These are phyloP conservation scores for Chalara sp. DNA, from an alignment of 2,329 filamentous ascomycete species.

Conservation along the genomic window DNA sequence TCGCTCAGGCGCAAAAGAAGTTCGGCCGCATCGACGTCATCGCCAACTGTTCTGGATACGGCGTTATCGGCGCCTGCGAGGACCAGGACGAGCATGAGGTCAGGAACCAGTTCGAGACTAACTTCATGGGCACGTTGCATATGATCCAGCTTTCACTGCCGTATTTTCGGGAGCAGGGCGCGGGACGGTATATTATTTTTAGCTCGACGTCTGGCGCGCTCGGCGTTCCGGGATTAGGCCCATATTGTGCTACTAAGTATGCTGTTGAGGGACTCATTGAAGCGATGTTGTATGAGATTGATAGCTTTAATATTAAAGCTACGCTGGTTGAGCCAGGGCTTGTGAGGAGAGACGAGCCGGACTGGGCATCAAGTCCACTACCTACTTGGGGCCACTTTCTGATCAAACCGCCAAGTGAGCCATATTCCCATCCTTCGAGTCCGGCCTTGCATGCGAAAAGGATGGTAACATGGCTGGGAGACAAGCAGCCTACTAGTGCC, in stretches of 20 bases:
- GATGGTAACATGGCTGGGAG: constrained; percentile 91
- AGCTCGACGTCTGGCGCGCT: constrained; percentile 86
- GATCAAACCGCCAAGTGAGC: constrained; percentile 76
- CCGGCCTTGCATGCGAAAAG: constrained; percentile 84
- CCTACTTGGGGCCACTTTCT: constrained; percentile 89
- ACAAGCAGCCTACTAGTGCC: constrained; percentile 85
- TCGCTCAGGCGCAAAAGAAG: constrained; percentile 61
- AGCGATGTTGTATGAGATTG: constrained; percentile 93
- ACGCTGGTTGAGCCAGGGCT: constrained; percentile 90
- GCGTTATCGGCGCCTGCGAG: constrained; percentile 91
- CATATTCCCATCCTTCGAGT: constrained; percentile 70
- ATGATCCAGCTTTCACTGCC: constrained; percentile 86
- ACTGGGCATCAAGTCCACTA: constrained; percentile 44
- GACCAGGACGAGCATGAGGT: constrained; percentile 95
- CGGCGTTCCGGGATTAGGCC: constrained; percentile 87
- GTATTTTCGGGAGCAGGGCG: constrained; percentile 71
- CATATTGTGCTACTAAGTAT: constrained; percentile 96
- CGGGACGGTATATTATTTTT: constrained; percentile 87
- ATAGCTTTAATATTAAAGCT: constrained; percentile 85
- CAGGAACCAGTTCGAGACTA: constrained; percentile 94
- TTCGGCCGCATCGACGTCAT: constrained; percentile 85
- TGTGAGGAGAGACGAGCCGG: constrained; percentile 77
- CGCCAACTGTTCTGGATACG: constrained; percentile 90
- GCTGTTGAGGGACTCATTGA: constrained; percentile 94
- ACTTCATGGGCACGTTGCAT: constrained; percentile 92